Evolutionary conservation across 768 basidiomycete genomes (phyloP).

Genomic region (Leccinum subtestaceum): DNA sequence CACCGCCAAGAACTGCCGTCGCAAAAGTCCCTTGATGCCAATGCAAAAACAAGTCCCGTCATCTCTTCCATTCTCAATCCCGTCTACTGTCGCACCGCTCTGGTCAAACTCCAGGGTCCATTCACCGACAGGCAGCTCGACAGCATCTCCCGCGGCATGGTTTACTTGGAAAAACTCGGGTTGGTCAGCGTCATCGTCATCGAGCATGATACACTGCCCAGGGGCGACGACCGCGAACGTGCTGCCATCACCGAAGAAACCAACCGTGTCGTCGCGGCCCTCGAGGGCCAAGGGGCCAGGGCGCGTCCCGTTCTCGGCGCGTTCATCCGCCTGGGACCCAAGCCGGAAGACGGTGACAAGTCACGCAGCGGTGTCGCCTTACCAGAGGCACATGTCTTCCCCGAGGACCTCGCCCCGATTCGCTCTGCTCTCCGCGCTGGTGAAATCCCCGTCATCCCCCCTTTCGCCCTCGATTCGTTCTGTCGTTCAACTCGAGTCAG

Average conservation of each 20-base stretch:
- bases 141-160: conserved; percentile 89
- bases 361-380: conserved; percentile 34
- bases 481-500: conserved; percentile 83
- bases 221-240: conserved; percentile 71
- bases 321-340: conserved; percentile 80
- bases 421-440: conserved; percentile 87
- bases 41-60: conserved; percentile 47
- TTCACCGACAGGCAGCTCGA: conserved; percentile 92
- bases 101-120: conserved; percentile 96
- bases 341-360: conserved; percentile 44
- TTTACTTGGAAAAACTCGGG: conserved; percentile 94
- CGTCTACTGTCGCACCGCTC: conserved; percentile 78
- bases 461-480: conserved; percentile 88
- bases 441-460: conserved; percentile 94
- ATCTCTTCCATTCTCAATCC: conserved; percentile 82
- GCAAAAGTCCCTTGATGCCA: conserved; percentile 31
- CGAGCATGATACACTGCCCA: conserved; percentile 75
- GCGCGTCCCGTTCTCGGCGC: conserved; percentile 89
- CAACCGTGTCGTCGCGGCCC: conserved; percentile 76
- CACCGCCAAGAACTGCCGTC: conserved; percentile 7
- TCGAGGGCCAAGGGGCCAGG: conserved; percentile 82
- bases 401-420: conserved; percentile 78
- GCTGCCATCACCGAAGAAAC: conserved; percentile 70
- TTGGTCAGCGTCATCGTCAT: conserved; percentile 94
- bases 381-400: conserved; percentile 78